Base-by-base conservation (phyloP, 345 rosid genomes). In the Corchorus capsularis region DNA sequence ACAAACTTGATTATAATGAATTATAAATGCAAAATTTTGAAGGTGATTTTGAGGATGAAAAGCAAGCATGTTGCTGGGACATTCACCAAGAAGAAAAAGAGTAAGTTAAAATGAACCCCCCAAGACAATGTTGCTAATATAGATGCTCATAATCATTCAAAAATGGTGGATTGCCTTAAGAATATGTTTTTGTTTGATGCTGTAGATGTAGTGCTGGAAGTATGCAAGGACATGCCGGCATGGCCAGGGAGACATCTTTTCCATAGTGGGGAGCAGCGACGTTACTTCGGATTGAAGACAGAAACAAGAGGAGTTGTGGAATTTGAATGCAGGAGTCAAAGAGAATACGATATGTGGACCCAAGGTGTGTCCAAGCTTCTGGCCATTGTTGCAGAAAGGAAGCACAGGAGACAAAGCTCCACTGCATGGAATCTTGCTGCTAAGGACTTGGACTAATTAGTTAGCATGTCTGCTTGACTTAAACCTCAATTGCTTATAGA, bases 161-260 rank as follows among this genome's bases (percentile, higher is more conserved):
- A 4, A 0, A 39, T 34, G 5, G 22, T 69, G 1, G 46, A 13
- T 56, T 41, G n/a, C 6, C 52, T 19, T 4, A 6, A 12, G 12
- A 5, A 55, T 35, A 22, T 41, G 16, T 55, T 2, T 13, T 9
- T 59, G 35, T 17, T 27, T 55, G 72, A 74, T 3, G 41, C 32
- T 75, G 79, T 92, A 93, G 98, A 85, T 85, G 85, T 87, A 65
- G 92, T 96, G 46, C 13, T 87, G 71, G 98, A 88, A 62, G 96
- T 93, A 53, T 83, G 83, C 85, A 89, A 82, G 76, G 93, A 92
- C 80, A 73, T 93, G 87, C 83, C 96, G 5, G 93, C 99, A 19
- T 96, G 97, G 97, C 90, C 98, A 0, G 99, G 98, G 10, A 89
- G 99, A 79, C 92, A 89, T 73, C 64, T 92, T 55, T 84, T 90